Evolutionary conservation across 163 green algal genomes (phyloP).

Genomic region (Scenedesmus sp.): DNA sequence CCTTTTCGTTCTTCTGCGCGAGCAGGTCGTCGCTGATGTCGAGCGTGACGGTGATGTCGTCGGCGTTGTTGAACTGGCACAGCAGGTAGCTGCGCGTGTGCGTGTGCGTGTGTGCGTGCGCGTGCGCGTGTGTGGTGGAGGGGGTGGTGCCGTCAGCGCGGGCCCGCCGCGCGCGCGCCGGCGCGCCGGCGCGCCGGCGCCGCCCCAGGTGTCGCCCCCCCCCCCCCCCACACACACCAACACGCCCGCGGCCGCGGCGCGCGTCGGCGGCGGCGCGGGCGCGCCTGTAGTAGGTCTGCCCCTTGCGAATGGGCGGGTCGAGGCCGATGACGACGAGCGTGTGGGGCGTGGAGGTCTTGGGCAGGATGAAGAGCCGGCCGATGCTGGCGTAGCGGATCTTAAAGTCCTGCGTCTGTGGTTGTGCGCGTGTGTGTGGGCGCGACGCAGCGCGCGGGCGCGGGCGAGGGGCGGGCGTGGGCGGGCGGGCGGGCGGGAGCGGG

Average conservation of each 20-base stretch:
- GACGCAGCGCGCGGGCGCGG: background rate
- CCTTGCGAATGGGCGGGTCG: slow-evolving; percentile 94
- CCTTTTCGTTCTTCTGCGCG: slow-evolving; percentile 86
- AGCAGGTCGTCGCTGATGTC: slow-evolving; percentile 84
- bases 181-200: too few relatives aligned
- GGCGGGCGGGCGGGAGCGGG: background rate
- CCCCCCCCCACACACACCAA: slow-evolving; percentile 85
- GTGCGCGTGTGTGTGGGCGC: background rate
- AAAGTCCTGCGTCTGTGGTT: slow-evolving; percentile 86
- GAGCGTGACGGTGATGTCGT: slow-evolving; percentile 79
- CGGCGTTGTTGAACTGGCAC: slow-evolving; percentile 76
- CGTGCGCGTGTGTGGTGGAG: too few relatives aligned
- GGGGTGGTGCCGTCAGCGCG: too few relatives aligned
- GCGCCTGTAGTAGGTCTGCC: slow-evolving; percentile 95
- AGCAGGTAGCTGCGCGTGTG: too few relatives aligned
- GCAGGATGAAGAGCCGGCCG: slow-evolving; percentile 92
- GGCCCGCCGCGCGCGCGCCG: too few relatives aligned
- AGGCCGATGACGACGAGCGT: slow-evolving; percentile 91
- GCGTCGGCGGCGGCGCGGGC: too few relatives aligned
- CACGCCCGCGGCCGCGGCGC: too few relatives aligned
- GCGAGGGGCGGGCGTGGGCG: background rate
- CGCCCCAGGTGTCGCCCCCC: too few relatives aligned
- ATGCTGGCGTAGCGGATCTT: slow-evolving; percentile 87
- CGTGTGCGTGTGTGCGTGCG: too few relatives aligned
- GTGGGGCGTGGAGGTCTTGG: slow-evolving; percentile 86